These are phyloP conservation scores for Raddia distichophylla DNA, from an alignment of 176 grass and related monocot genomes.

Conservation along the genomic window DNA sequence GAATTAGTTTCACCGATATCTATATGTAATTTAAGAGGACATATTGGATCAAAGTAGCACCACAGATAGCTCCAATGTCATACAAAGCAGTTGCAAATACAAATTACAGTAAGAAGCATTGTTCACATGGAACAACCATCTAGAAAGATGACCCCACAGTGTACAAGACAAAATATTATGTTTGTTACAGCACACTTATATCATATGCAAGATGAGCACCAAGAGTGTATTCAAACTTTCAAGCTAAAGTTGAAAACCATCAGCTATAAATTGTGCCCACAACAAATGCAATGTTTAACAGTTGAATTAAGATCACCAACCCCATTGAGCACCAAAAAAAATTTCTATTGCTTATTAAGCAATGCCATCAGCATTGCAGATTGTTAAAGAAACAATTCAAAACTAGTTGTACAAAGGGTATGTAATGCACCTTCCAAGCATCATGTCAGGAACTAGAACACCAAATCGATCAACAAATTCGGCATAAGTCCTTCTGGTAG, in stretches of 20 bases:
- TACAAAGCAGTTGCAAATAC: conserved; percentile 9
- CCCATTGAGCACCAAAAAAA: neutral
- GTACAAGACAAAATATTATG: neutral
- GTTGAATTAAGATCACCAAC: conserved; percentile 23
- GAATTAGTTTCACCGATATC: neutral
- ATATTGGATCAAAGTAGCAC: conserved; percentile 23
- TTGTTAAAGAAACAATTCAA: conserved; percentile 41
- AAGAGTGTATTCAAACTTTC: conserved; percentile 16
- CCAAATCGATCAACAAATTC: conserved; percentile 98
- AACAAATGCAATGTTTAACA: neutral
- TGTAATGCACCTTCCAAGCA: conserved; percentile 68
- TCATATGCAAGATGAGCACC: conserved; percentile 2
- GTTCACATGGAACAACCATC: neutral
- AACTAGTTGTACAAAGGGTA: conserved; percentile 25
- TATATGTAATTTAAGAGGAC: neutral
- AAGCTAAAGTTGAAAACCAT: conserved; percentile 5
- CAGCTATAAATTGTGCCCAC: neutral
- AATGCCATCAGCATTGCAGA: neutral
- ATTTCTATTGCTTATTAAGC: neutral
- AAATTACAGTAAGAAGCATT: neutral
- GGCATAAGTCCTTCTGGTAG: conserved; percentile 92
- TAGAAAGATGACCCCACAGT: neutral
- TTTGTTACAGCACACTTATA: conserved; percentile 12
- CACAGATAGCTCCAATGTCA: neutral
- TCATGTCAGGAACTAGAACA: conserved; percentile 75